Evolutionary conservation across 2,329 filamentous ascomycete genomes (phyloP), one percentile per base, ranked within the genome.

Genomic region (Arachnopeziza araneosa): DNA sequence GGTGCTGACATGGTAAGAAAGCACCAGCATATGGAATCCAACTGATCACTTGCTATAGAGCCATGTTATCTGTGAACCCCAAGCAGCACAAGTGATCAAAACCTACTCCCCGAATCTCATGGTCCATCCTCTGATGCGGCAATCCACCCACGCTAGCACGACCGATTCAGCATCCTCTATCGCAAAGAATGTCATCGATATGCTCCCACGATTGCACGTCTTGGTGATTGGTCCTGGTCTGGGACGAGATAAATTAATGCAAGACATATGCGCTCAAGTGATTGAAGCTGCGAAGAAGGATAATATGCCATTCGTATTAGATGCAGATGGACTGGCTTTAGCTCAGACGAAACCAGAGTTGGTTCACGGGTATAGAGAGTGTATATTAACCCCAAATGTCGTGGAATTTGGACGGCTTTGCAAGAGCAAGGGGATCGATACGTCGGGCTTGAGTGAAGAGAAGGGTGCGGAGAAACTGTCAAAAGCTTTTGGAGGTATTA

Each of bases 31-130:
- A 26, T 53, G 6, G 53, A 36, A 48, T 48, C 19, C 26, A 6
- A 44, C 24, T 48, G n/a, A 44, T 9, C 22, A 19, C 12, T 57
- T 3, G 5, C 48, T 58, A 30, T 57, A 91, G 91, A 91, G 88
- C 65, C 93, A 97, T 77, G 89, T 99, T 64, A 96, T 99, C 71
- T 99, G 95, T 79, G 96, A 96, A 62, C 91, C 90, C 10, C 88
- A 84, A 58, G 95, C 95, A 2, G 91, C 83, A 53, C 81, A 85
- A 70, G 93, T 97, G 48, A 96, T 99, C 77, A 99, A 99, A 79
- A 91, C 91, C 3, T 99, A 98, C 78, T 97, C 93, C 22, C 95
- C 95, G 2, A 97, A 98, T 74, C 81, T 99, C 26, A 99, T 99
- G 93, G 95, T 99, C 12, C 95, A 98, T 75, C 95, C 95, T 0